phyloP scores from a whole-genome alignment of 768 basidiomycete genomes.

The Macrolepiota albuminosa region DNA sequence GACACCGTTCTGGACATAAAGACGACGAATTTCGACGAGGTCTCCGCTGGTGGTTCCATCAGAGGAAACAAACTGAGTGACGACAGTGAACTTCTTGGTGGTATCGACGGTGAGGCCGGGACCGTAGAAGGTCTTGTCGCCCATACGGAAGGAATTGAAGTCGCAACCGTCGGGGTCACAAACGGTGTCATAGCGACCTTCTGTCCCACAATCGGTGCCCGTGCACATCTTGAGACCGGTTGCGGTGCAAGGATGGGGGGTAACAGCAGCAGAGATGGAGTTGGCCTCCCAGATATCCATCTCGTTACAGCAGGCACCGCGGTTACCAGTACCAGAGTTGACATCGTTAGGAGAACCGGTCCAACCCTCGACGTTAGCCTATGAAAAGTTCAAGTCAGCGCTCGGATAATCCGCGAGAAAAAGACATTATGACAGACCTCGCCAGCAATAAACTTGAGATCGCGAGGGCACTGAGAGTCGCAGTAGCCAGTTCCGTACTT shows the following conservation, averaged over 20 bases:
- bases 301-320: constrained; percentile 48
- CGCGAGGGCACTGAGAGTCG: not conserved
- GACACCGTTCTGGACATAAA: constrained; percentile 1
- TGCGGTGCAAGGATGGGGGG: constrained; percentile 45
- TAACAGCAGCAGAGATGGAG: constrained; percentile 44
- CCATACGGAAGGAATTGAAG: not conserved
- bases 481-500: not conserved
- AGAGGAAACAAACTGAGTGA: constrained; percentile 52
- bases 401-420: not conserved
- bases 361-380: constrained; percentile 49
- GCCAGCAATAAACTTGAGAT: not conserved
- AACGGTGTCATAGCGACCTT: constrained; percentile 23
- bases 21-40: constrained; percentile 40
- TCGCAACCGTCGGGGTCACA: not conserved
- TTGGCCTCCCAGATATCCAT: constrained; percentile 63
- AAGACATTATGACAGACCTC: not conserved
- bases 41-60: constrained; percentile 40
- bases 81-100: constrained; percentile 45
- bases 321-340: constrained; percentile 41
- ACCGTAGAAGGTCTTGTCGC: not conserved
- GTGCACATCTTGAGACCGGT: constrained; percentile 36
- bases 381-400: not conserved
- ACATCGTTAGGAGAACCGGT: constrained; percentile 27
- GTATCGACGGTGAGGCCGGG: constrained; percentile 41
- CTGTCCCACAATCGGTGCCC: constrained; percentile 32